phyloP scores from a whole-genome alignment of 2,329 filamentous ascomycete species.

The Talaromyces sp. region DNA sequence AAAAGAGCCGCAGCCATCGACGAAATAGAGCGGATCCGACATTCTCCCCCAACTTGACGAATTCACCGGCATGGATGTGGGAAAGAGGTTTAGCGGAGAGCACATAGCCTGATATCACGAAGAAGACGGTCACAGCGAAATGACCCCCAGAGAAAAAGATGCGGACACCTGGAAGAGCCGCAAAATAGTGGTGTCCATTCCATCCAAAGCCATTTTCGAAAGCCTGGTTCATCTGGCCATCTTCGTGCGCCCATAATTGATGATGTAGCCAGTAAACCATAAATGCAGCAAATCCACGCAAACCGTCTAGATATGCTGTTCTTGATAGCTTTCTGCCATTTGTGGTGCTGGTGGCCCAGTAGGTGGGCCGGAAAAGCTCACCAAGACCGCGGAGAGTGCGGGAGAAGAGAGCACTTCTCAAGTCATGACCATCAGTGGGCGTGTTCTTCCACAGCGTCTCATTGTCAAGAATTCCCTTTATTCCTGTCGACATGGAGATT shows the following conservation, averaged over 20 bases:
- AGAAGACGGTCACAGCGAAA: slow-evolving; percentile 52
- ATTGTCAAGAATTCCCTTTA: neutral
- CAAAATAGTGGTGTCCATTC: slow-evolving; percentile 41
- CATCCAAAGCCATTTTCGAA: slow-evolving; percentile 41
- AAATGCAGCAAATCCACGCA: slow-evolving; percentile 63
- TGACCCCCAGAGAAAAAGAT: slow-evolving; percentile 59
- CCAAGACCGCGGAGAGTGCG: slow-evolving; percentile 7
- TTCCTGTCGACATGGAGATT: neutral
- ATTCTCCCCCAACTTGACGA: slow-evolving; percentile 35
- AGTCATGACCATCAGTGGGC: neutral
- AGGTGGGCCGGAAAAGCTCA: slow-evolving; percentile 16
- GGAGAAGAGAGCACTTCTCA: neutral
- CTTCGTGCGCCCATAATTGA: slow-evolving; percentile 52
- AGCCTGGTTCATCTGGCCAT: slow-evolving; percentile 25
- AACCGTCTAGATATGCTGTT: slow-evolving; percentile 61
- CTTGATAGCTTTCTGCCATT: slow-evolving; percentile 28
- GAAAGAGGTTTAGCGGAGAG: slow-evolving; percentile 44
- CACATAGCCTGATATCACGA: slow-evolving; percentile 50
- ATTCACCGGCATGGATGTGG: slow-evolving; percentile 39
- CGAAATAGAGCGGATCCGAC: slow-evolving; percentile 47
- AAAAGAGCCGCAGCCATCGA: slow-evolving; percentile 46
- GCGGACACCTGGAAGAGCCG: slow-evolving; percentile 53
- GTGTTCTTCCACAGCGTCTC: neutral
- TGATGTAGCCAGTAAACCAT: slow-evolving; percentile 62
- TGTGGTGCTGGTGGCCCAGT: neutral